Evolutionary conservation across 768 basidiomycete species (phyloP), one percentile per base, ranked within the genome.

Genomic region (Psilocybe subaeruginosa): DNA sequence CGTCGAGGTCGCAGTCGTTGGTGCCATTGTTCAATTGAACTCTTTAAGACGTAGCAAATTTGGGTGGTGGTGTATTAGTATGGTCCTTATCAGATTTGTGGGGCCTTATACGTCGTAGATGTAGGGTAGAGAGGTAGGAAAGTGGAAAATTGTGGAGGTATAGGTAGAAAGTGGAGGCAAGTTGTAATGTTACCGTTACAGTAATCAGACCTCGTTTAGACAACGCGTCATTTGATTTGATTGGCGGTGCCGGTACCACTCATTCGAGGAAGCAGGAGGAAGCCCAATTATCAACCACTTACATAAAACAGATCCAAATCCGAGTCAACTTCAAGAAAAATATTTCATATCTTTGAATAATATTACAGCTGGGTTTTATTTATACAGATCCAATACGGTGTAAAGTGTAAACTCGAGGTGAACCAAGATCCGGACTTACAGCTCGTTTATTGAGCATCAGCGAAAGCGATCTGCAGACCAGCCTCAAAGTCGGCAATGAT

Each of bases 401-500:
- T 5, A 53, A 33, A 35, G 5, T 19, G 35, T 17, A 3, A 54
- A 17, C 23, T 35, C 17, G 11, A 4, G 14, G 17, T 14, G 35
- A 16, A 54, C 3, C n/a, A 35, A 37, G 31, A 54, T 35, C 14
- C 9, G 29, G 19, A 46, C 27, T 12, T 0, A 27, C 23, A 43
- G 41, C 41, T 3, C n/a, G 31, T 49, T 60, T 47, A 67, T 33
- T 61, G 27, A 52, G 46, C 30, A 46, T 60, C 52, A 7, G 46
- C 58, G 60, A 70, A 71, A 37, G 67, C 73, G 39, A 77, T 73
- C 57, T 70, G 60, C 16, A 77, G 65, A 11, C 73, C 74, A n/a
- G 68, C 68, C 62, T 78, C 75, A 55, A 80, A 78, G 65, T 80
- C 78, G 8, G 77, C 78, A 61, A 79, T 76, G 57, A 80, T 78